A percentile compares a stretch with the other conserved stretches of the same genome.
phyloP scores from a whole-genome alignment of 805 yeast genomes.

The Spencermartinsiella europaea region DNA sequence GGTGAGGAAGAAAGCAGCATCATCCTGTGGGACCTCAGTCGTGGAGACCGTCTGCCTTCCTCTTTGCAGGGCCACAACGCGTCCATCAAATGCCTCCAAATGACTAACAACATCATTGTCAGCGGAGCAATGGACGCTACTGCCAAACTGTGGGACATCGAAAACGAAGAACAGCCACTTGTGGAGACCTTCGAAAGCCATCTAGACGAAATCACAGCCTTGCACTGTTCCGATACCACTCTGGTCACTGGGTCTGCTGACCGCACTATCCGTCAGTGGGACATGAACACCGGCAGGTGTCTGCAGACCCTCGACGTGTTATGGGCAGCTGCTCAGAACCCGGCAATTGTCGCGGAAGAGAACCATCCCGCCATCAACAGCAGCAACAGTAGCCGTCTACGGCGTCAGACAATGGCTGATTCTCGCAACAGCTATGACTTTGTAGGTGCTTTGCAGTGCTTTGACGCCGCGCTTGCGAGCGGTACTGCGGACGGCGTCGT shows the following conservation, averaged over 20 bases:
- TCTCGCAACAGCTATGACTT: slow-evolving; percentile 33
- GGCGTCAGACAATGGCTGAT: slow-evolving; percentile 6
- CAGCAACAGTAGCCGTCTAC: slow-evolving; percentile 3
- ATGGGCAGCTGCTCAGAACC: slow-evolving; percentile 45
- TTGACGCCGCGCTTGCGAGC: slow-evolving; percentile 71
- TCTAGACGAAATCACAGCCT: slow-evolving; percentile 59
- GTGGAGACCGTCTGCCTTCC: slow-evolving; percentile 43
- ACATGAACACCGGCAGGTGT: slow-evolving; percentile 58
- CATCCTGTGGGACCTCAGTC: slow-evolving; percentile 76
- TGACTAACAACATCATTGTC: slow-evolving; percentile 45
- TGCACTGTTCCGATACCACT: slow-evolving; percentile 48
- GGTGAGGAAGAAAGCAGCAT: slow-evolving; percentile 65
- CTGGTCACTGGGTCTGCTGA: slow-evolving; percentile 68
- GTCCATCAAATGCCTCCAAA: slow-evolving; percentile 53
- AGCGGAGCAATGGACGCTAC: slow-evolving; percentile 63
- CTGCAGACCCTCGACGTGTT: slow-evolving; percentile 64
- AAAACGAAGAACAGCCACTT: slow-evolving; percentile 31
- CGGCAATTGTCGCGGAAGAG: slow-evolving; percentile 8
- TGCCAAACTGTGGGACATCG: slow-evolving; percentile 51
- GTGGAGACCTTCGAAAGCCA: slow-evolving; percentile 56
- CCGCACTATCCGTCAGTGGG: slow-evolving; percentile 73
- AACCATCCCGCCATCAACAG: not conserved
- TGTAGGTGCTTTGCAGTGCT: slow-evolving; percentile 64
- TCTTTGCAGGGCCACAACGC: slow-evolving; percentile 57
- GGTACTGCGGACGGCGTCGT: slow-evolving; percentile 75